These are phyloP conservation scores for Russula lepida DNA, from an alignment of 768 basidiomycete genomes.

Conservation along the genomic window DNA sequence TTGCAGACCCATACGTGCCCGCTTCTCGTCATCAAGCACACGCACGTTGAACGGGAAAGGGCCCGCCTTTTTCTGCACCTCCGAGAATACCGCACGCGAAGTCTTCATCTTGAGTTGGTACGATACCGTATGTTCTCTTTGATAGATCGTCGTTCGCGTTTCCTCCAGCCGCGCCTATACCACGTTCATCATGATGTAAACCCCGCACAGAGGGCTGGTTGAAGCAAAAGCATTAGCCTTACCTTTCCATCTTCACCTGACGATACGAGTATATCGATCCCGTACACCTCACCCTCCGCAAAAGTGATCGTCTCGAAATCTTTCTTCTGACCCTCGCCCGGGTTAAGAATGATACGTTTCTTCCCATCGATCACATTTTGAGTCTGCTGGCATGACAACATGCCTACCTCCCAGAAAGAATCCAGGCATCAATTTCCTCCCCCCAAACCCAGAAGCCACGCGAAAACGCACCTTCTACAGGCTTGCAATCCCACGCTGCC, in stretches of 20 bases:
- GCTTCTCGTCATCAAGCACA: conserved; percentile 89
- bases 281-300: conserved; percentile 91
- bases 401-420: too few relatives aligned
- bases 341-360: conserved; percentile 91
- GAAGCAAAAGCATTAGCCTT: conserved; percentile 2
- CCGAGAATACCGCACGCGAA: conserved; percentile 91
- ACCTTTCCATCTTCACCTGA: conserved; percentile 91
- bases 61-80: conserved; percentile 97
- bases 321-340: conserved; percentile 71
- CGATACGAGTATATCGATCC: conserved; percentile 85
- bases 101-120: conserved; percentile 99
- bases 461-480: conserved; percentile 71
- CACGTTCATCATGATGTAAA: background rate
- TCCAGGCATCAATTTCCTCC: background rate
- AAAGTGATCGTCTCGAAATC: conserved; percentile 83
- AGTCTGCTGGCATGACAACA: conserved; percentile 92
- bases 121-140: conserved; percentile 74
- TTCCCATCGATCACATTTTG: conserved; percentile 94
- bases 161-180: conserved; percentile 79
- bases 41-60: conserved; percentile 98
- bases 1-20: conserved; percentile 87
- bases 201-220: background rate
- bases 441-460: background rate
- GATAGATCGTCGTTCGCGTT: conserved; percentile 87
- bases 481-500: conserved; percentile 73